A percentile compares a stretch with the other conserved stretches of the same genome.
These are phyloP conservation scores for Curvularia eragrostidis DNA, from an alignment of 2,329 filamentous ascomycete species.

Conservation along the genomic window DNA sequence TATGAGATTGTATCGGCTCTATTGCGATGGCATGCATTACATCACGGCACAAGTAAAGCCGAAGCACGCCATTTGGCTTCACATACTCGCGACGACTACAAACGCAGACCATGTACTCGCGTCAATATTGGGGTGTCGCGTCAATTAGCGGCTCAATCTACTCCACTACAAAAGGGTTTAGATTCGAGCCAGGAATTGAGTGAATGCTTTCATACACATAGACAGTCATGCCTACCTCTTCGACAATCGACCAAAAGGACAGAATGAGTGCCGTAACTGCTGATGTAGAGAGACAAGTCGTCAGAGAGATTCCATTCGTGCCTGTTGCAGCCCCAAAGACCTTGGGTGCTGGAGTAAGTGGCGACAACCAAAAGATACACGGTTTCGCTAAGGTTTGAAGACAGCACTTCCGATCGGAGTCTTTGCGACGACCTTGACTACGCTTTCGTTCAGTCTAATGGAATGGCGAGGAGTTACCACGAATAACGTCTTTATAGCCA, in stretches of 20 bases:
- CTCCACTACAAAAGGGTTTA: constrained; percentile 2
- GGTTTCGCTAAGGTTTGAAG: constrained; percentile 29
- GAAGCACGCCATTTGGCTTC: constrained; percentile 7
- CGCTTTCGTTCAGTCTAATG: constrained; percentile 62
- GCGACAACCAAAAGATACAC: not conserved
- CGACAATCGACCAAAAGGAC: constrained; percentile 6
- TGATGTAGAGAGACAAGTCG: constrained; percentile 28
- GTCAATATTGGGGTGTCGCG: not conserved
- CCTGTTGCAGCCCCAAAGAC: constrained; percentile 13
- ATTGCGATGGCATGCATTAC: not conserved
- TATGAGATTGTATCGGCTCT: not conserved
- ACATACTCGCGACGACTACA: not conserved
- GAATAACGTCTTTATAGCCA: constrained; percentile 61
- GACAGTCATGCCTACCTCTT: not conserved
- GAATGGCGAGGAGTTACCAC: constrained; percentile 61
- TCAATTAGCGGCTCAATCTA: not conserved
- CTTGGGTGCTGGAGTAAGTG: constrained; percentile 23
- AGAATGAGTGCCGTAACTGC: constrained; percentile 11
- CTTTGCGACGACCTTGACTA: constrained; percentile 63
- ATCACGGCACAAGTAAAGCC: not conserved
- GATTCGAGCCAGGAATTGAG: not conserved
- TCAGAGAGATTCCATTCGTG: constrained; percentile 4
- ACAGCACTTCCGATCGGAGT: constrained; percentile 60
- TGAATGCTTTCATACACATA: not conserved
- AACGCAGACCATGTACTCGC: not conserved